A percentile compares a stretch with the other conserved stretches of the same genome.
Conservation (phyloP, 83 land plant species). For the Picea abies region DNA sequence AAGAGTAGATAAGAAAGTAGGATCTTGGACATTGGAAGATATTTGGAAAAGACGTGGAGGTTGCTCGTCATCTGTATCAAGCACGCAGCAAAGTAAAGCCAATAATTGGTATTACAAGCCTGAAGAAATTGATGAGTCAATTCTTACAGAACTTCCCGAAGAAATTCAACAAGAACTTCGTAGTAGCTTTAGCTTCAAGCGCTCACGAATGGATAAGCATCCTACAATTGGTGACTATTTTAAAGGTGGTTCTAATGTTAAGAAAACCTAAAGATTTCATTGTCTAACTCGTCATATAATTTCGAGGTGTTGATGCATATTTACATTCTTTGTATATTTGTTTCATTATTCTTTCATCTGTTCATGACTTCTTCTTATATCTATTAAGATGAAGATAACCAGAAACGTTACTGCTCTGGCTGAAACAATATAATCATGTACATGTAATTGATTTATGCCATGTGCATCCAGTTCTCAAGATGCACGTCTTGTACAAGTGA, state of each 20-base stretch:
- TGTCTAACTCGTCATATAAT: neutral
- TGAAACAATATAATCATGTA: neutral
- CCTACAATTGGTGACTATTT: slow-evolving; percentile 10
- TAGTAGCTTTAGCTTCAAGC: slow-evolving; percentile 36
- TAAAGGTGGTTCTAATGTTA: neutral
- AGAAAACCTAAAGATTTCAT: neutral
- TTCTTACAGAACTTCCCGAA: slow-evolving; percentile 71
- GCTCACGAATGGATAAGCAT: neutral
- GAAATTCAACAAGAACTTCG: slow-evolving; percentile 80
- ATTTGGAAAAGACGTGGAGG: slow-evolving; percentile 2
- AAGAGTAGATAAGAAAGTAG: slow-evolving; percentile 1
- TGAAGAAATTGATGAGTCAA: slow-evolving; percentile 77
- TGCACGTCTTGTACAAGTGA: neutral
- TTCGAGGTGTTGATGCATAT: neutral
- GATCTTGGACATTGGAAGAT: slow-evolving; percentile 9
- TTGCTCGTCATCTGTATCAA: slow-evolving; percentile 2
- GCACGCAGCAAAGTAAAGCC: neutral
- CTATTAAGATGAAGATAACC: neutral
- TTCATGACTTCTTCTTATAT: neutral
- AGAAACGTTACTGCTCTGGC: neutral
- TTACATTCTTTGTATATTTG: neutral
- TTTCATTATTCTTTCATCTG: neutral
- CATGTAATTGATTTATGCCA: neutral
- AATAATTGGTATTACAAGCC: slow-evolving; percentile 54
- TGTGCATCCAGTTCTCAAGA: neutral